These are phyloP conservation scores for Leccinum uliginosum DNA, from an alignment of 768 basidiomycete species.

Conservation along the genomic window DNA sequence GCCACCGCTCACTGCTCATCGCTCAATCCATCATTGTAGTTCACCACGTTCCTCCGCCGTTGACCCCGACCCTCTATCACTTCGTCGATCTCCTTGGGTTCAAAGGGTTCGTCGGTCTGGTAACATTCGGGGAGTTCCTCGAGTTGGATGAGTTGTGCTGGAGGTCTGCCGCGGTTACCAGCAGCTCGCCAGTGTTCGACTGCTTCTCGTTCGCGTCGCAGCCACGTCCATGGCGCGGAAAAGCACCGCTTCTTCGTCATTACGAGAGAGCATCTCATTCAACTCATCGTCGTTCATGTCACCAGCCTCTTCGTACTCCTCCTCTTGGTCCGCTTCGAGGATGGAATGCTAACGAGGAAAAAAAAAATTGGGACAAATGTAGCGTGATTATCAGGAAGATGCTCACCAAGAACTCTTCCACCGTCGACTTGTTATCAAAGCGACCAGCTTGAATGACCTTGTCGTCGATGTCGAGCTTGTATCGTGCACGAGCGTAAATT, in stretches of 20 bases:
- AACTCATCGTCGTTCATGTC: slow-evolving; percentile 95
- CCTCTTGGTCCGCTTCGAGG: slow-evolving; percentile 84
- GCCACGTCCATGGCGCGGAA: slow-evolving; percentile 83
- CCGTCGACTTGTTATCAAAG: slow-evolving; percentile 97
- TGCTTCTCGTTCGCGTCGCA: slow-evolving; percentile 66
- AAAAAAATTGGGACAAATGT: background rate
- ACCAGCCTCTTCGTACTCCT: slow-evolving; percentile 84
- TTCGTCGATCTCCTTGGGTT: slow-evolving; percentile 50
- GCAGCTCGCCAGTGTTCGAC: slow-evolving; percentile 62
- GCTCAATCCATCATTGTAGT: slow-evolving; percentile 89
- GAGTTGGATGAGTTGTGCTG: slow-evolving; percentile 71
- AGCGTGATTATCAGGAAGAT: background rate
- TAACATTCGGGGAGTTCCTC: slow-evolving; percentile 94
- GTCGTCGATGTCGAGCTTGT: slow-evolving; percentile 97
- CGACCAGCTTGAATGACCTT: slow-evolving; percentile 99
- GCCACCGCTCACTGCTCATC: slow-evolving; percentile 94
- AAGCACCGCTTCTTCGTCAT: slow-evolving; percentile 67
- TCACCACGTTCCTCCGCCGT: slow-evolving; percentile 76
- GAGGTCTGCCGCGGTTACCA: slow-evolving; percentile 77
- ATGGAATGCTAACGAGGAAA: slow-evolving; percentile 66
- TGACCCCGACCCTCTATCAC: slow-evolving; percentile 76
- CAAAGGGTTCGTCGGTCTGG: slow-evolving; percentile 79
- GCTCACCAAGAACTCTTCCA: slow-evolving; percentile 85
- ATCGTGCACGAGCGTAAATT: slow-evolving; percentile 91
- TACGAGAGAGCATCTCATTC: slow-evolving; percentile 86